These are phyloP conservation scores for Straminergon stramineum DNA, from an alignment of 225 moss, liverwort and hornwort genomes.

Conservation along the genomic window DNA sequence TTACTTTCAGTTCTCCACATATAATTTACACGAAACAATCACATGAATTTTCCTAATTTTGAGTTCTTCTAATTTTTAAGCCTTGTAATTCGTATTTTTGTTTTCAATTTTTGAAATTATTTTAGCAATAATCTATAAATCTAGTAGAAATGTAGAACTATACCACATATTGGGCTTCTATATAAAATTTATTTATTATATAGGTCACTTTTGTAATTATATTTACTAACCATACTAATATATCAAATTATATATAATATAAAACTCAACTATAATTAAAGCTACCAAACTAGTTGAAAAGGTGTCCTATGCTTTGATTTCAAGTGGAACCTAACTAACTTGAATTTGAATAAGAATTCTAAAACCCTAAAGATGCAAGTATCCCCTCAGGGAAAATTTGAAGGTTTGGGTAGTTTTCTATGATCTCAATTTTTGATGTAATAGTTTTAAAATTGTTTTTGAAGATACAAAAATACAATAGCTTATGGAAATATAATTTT, in stretches of 20 bases:
- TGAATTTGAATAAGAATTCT: not conserved
- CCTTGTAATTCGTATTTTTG: not conserved
- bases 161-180: not conserved
- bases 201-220: not conserved
- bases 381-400: rapidly evolving
- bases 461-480: not conserved
- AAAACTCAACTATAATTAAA: not conserved
- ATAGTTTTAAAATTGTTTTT: not conserved
- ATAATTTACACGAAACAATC: not conserved
- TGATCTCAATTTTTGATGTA: not conserved
- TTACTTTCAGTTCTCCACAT: not conserved
- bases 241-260: not conserved
- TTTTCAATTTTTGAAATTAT: not conserved
- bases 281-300: not conserved
- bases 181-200: not conserved
- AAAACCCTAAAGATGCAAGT: rapidly evolving
- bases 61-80: not conserved
- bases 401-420: rapidly evolving
- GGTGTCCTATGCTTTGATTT: not conserved
- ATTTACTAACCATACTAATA: not conserved
- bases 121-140: not conserved
- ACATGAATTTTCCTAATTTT: not conserved
- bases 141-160: not conserved
- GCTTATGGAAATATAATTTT: not conserved
- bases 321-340: rapidly evolving